Evolutionary conservation across 2,329 filamentous ascomycete genomes (phyloP), one percentile per base, ranked within the genome.

Genomic region (Hypomyces rosellus): DNA sequence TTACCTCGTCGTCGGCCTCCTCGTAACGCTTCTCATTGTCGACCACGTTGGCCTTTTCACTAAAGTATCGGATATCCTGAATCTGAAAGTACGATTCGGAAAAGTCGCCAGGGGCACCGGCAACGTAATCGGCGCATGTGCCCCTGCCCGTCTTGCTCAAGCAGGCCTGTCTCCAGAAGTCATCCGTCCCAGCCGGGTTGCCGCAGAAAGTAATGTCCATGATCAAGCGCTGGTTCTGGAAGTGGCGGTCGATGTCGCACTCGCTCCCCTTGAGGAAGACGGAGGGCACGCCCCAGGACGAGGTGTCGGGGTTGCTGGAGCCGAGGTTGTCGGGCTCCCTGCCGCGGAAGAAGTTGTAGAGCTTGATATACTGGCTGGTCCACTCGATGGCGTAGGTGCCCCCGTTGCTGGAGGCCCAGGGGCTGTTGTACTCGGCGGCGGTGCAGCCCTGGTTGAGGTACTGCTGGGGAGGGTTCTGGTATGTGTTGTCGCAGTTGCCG

Each of bases 161-260:
- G 51, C 69, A 70, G 13, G 50, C 39, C 36, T 59, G 45, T 42
- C 54, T 53, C 62, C 65, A 70, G 38, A 61, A 52, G 13, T 54
- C 49, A 4, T 52, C 37, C 38, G 60, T 58, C 46, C 65, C 82
- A 1, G 85, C 84, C 72, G 84, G 86, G 59, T 83, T 78, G 15
- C 87, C 88, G 64, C 88, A 92, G 64, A 91, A 85, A 30, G 83
- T 65, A 41, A 87, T 88, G 71, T 89, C 82, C 58, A 90, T 78
- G 49, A 89, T 81, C 53, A 95, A 79, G 59, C 83, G 79, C 72
- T 91, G 79, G 61, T 83, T 72, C 54, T 69, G 71, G 66, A 93
- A 86, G 59, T 79, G 74, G 2, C 64, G 65, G 54, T 80, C 69
- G 56, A 89, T 81, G 55, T 89, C 72, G 67, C 89, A 95, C 37